Evolutionary conservation across 2,329 filamentous ascomycete species (phyloP), one percentile per base, ranked within the genome.

Genomic region (Beauveria australis): DNA sequence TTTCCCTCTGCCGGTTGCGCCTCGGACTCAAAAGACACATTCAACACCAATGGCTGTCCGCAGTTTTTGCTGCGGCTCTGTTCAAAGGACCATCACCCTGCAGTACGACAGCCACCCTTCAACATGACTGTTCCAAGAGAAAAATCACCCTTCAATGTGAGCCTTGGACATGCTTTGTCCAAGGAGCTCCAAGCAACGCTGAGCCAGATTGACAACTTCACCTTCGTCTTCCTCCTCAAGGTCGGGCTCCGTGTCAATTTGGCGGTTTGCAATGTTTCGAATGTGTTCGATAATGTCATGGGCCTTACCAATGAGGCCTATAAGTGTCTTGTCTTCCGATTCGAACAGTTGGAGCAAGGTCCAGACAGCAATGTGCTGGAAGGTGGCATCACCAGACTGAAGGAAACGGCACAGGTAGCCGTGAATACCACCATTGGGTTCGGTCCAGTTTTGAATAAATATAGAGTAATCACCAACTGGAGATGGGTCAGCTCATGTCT

Each of bases 281-380:
- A 97, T 94, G 82, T 96, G 92, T 64, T 91, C 85, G 61, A 97
- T 89, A 66, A 99, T 89, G 66, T 96, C 91, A 65, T 93, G 89
- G 1, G 92, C 92, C 70, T 93, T 89, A 67, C 90, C 87, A 67
- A 99, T 97, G 53, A 91, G 85, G 54, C 87, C 87, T 64, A 97
- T 89, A n/a, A 99, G 80, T 60, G 86, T 88, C 75, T 89, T 87
- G 71, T 99, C 93, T 72, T 96, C 92, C 0, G 93, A 97, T 75
- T 99, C 94, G 55, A 99, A 87, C 3, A 99, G 83, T 72, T 99
- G 94, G 3, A 99, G 83, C 53, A 99, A 78, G 1, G 94, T 99
- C 94, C 94, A 99, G 64, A 97, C 96, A 55, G 94, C 94, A 70
- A 99, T 99, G 72, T 99, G 94, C 75, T 99, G 94, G 80, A 99